These are phyloP conservation scores for Ambrosiella beaveri DNA, from an alignment of 2,329 filamentous ascomycete genomes.

Conservation along the genomic window DNA sequence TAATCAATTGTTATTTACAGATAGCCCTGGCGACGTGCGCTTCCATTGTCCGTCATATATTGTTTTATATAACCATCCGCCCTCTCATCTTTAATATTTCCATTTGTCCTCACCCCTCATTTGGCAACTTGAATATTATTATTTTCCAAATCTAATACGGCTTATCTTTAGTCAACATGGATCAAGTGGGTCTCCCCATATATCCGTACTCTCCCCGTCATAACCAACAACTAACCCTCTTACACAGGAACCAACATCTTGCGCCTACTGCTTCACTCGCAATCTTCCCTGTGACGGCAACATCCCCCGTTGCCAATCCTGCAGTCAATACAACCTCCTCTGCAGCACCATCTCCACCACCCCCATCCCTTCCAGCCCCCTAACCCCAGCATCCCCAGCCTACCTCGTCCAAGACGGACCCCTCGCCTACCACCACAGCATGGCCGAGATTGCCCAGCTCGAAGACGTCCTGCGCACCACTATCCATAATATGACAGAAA, in stretches of 20 bases:
- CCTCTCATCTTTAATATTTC: too few relatives aligned
- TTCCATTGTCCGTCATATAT: too few relatives aligned
- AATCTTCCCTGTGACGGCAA: neutral
- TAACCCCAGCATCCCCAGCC: neutral
- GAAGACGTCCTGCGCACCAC: neutral
- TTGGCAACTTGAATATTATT: too few relatives aligned
- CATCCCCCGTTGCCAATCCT: conserved; percentile 3
- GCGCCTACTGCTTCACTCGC: conserved; percentile 3
- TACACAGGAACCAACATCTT: neutral
- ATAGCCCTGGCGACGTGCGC: too few relatives aligned
- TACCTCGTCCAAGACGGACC: conserved; percentile 1
- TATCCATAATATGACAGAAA: neutral
- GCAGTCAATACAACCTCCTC: conserved; percentile 1
- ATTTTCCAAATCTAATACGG: too few relatives aligned
- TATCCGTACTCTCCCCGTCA: neutral
- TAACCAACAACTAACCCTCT: neutral
- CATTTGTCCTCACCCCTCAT: too few relatives aligned
- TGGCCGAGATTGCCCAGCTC: neutral
- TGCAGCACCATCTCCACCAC: neutral
- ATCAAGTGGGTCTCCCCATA: neutral
- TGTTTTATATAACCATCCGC: too few relatives aligned
- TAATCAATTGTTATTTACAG: too few relatives aligned
- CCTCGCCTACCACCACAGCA: neutral
- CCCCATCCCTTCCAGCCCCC: neutral
- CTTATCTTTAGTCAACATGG: neutral